Percentiles rank a stretch among this genome's conserved stretches.
Conservation (phyloP, 1,284 basidiomycete species). For the Ceratobasidium sp. region DNA sequence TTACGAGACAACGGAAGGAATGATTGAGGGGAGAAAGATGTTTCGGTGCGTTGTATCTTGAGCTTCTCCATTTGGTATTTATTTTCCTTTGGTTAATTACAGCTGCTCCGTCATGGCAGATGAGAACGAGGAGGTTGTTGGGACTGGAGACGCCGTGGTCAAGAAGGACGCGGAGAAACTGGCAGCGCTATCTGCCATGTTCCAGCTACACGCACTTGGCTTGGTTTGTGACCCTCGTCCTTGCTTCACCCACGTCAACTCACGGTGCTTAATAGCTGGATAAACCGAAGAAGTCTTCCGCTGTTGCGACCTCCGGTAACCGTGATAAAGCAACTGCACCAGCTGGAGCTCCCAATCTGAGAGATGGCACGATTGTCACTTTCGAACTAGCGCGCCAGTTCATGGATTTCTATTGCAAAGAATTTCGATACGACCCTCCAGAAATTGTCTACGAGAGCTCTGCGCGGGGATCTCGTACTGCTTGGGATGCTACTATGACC, state of each 20-base stretch:
- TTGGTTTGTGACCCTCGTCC: constrained; percentile 56
- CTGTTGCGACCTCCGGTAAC: background rate
- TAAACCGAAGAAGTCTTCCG: constrained; percentile 26
- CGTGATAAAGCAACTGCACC: constrained; percentile 45
- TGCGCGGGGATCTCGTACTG: constrained; percentile 48
- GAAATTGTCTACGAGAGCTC: constrained; percentile 67
- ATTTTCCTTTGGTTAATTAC: background rate
- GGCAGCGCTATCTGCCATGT: constrained; percentile 73
- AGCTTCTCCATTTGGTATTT: too few relatives aligned
- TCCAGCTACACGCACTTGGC: constrained; percentile 69
- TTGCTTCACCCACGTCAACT: background rate
- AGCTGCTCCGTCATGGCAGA: constrained; percentile 37
- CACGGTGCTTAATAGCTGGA: constrained; percentile 24
- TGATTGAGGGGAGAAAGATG: constrained; percentile 14
- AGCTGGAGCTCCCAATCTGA: constrained; percentile 56
- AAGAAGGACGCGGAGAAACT: constrained; percentile 77
- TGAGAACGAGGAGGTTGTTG: constrained; percentile 49
- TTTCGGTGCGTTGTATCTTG: constrained; percentile 18
- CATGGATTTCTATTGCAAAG: constrained; percentile 93
- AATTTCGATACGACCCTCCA: constrained; percentile 81
- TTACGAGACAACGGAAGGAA: constrained; percentile 24
- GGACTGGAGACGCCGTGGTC: constrained; percentile 66
- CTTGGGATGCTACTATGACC: constrained; percentile 84
- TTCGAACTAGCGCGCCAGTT: constrained; percentile 85
- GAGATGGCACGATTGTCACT: constrained; percentile 69